Percentiles rank a stretch among this genome's conserved stretches.
These are phyloP conservation scores for Coprinopsis cinerea DNA, from an alignment of 768 basidiomycete species.

Conservation along the genomic window DNA sequence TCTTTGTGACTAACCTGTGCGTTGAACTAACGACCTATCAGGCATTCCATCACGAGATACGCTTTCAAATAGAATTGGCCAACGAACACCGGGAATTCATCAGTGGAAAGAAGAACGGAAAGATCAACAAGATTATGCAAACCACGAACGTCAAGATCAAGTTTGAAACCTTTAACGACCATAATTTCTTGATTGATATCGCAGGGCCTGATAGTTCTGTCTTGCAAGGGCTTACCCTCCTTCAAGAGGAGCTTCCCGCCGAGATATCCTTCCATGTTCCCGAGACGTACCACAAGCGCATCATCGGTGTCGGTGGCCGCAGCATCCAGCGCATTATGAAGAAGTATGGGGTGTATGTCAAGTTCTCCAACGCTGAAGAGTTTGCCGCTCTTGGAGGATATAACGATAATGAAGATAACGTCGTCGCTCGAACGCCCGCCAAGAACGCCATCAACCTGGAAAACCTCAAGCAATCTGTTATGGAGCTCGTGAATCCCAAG, in stretches of 20 bases:
- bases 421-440: conserved; percentile 94
- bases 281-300: conserved; percentile 96
- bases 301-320: conserved; percentile 96
- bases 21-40: conserved; percentile 25
- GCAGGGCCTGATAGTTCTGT: conserved; percentile 81
- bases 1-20: too few relatives aligned
- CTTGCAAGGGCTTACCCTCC: conserved; percentile 78
- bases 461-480: conserved; percentile 90
- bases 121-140: conserved; percentile 99
- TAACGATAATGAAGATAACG: conserved; percentile 97
- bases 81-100: conserved; percentile 99
- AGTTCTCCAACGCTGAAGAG: conserved; percentile 97
- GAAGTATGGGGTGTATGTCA: conserved; percentile 99
- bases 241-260: conserved; percentile 97
- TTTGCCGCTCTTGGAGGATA: conserved; percentile 93
- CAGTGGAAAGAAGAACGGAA: conserved; percentile 98
- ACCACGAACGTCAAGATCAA: conserved; percentile 96
- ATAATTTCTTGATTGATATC: conserved; percentile 92
- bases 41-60: conserved; percentile 95
- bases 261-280: conserved; percentile 99
- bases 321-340: conserved; percentile 99
- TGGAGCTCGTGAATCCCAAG: conserved; percentile 97
- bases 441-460: conserved; percentile 96
- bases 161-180: conserved; percentile 96
- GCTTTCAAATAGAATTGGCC: conserved; percentile 95